Evolutionary conservation across 75 land plant species (phyloP), one percentile per base, ranked within the genome.

Genomic region (Ceratopteris richardii): DNA sequence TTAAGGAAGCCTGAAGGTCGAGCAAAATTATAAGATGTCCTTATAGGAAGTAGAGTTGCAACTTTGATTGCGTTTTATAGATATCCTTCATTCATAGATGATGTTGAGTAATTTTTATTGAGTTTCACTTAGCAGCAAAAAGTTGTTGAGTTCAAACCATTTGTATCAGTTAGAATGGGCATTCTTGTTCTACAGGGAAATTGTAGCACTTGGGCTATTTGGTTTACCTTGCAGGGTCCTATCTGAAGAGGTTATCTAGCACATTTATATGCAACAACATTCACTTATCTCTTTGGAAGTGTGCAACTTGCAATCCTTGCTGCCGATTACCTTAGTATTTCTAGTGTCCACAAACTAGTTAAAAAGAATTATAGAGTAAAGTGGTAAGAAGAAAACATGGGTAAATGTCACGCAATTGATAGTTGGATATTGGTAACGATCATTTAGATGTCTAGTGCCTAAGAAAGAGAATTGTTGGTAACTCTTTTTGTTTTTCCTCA

Each of bases 221-320:
- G 85, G 78, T 74, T 82, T 54, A 80, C 80, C 14, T 51, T 80
- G 54, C 95, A 89, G 73, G 74, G 75, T 1, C 90, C 90, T 9
- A 75, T 86, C 11, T 66, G 82, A 43, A 79, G 73, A 64, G 76
- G 73, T 61, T 86, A 86, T 64, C 90, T 86, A 16, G 90, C 90
- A 5, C 56, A 81, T 16, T 67, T 86, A 24, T 82, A 86, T 0
- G 77, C 82, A 42, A 82, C 86, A 21, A 68, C 90, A 19, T 86
- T 70, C 68, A 79, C 82, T 2, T 76, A 79, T 47, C 75, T 82
- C 69, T 86, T 83, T 51, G 90, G 90, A 10, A 65, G 79, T 7
- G 63, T 86, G 4, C 90, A 86, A 73, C 79, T 82, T 67, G 26
- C 75, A 36, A 44, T 74, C 66, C 70, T 86, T 10, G 90, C 90